phyloP scores from a whole-genome alignment of 1,139 yeast genomes.

The Yamadazyma spencermartinsiae region DNA sequence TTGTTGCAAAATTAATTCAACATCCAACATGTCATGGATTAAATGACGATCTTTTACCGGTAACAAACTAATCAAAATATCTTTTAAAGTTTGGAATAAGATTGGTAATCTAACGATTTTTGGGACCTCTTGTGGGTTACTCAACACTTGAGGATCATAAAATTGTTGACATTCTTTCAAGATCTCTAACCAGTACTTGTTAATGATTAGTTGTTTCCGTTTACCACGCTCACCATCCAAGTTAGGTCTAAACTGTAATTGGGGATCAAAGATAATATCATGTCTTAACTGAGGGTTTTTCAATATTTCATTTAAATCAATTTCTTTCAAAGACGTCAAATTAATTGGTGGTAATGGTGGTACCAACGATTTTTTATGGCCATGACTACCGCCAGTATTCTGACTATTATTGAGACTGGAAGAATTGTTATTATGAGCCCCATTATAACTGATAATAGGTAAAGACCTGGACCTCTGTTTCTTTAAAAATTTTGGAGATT shows the following conservation, averaged over 20 bases:
- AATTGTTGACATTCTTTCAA: slow-evolving; percentile 57
- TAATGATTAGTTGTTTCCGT: slow-evolving; percentile 72
- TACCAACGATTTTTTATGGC: slow-evolving; percentile 17
- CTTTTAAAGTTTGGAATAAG: slow-evolving; percentile 73
- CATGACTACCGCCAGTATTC: slow-evolving; percentile 1
- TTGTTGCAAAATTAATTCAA: slow-evolving; percentile 76
- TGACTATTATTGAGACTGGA: slow-evolving; percentile 1
- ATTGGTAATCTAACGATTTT: slow-evolving; percentile 59
- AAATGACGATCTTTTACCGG: slow-evolving; percentile 80
- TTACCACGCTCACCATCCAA: slow-evolving; percentile 88
- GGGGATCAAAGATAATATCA: slow-evolving; percentile 90
- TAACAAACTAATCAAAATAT: slow-evolving; percentile 69
- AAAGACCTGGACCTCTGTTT: slow-evolving; percentile 44
- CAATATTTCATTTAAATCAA: slow-evolving; percentile 84
- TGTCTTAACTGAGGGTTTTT: slow-evolving; percentile 92
- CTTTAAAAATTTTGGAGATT: slow-evolving; percentile 40
- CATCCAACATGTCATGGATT: slow-evolving; percentile 67
- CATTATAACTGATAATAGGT: slow-evolving; percentile 41
- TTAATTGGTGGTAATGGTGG: slow-evolving; percentile 77
- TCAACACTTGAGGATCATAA: slow-evolving; percentile 21
- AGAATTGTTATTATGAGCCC: slow-evolving; percentile 6
- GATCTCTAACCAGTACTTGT: slow-evolving; percentile 81
- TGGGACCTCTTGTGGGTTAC: slow-evolving; percentile 18
- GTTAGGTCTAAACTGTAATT: slow-evolving; percentile 88
- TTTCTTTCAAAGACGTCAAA: slow-evolving; percentile 77